These are phyloP conservation scores for Penicillium salamii DNA, from an alignment of 495 filamentous ascomycete genomes.

Conservation along the genomic window DNA sequence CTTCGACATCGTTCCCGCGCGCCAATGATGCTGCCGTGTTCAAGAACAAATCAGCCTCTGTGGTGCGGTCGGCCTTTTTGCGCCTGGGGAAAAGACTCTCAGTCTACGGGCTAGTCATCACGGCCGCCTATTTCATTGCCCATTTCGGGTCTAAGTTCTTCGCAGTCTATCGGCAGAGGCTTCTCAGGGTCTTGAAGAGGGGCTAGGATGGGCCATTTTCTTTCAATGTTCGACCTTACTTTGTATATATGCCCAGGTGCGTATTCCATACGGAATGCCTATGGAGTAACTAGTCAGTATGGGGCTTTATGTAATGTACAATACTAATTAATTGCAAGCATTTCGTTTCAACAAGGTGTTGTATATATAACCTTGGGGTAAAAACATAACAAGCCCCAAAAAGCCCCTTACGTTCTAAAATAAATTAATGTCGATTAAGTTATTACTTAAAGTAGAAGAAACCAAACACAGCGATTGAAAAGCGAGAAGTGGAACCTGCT, in stretches of 20 bases:
- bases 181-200: too few species aligned
- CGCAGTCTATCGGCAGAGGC: too few species aligned
- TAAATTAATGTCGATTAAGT: background rate
- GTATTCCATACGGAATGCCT: background rate
- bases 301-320: background rate
- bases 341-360: background rate
- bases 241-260: too few species aligned
- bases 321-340: too few species aligned
- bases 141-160: background rate
- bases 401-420: background rate
- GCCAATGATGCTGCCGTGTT: conserved; percentile 4
- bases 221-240: too few species aligned
- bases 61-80: background rate
- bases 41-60: conserved; percentile 2
- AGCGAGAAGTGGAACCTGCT: background rate
- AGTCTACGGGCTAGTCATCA: background rate
- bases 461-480: too few species aligned
- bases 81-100: background rate
- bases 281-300: too few species aligned
- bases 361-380: background rate
- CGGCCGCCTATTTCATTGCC: background rate
- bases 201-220: too few species aligned
- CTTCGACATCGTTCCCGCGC: conserved; percentile 11
- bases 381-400: background rate
- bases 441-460: too few species aligned